Percentiles rank a stretch among this genome's conserved stretches.
These are phyloP conservation scores for Suillus weaverae DNA, from an alignment of 768 basidiomycete species.

Conservation along the genomic window DNA sequence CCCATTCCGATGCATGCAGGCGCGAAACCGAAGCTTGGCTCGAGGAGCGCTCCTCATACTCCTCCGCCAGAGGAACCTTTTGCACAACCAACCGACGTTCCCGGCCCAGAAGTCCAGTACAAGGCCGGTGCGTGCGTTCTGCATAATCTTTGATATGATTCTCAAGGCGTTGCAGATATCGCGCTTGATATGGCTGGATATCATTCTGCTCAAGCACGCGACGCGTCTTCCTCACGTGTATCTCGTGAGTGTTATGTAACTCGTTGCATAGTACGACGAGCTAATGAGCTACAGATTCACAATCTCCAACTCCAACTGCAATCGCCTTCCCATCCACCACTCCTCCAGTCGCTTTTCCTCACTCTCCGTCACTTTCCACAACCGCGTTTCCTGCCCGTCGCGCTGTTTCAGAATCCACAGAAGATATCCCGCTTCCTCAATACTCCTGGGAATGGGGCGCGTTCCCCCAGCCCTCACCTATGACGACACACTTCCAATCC, in stretches of 20 bases:
- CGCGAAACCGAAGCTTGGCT: conserved; percentile 12
- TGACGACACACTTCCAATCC: conserved; percentile 47
- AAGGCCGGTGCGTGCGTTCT: conserved; percentile 46
- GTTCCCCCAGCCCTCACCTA: conserved; percentile 79
- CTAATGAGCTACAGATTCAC: conserved; percentile 5
- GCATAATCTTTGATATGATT: background rate
- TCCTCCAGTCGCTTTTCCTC: conserved; percentile 21
- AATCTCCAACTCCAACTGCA: background rate
- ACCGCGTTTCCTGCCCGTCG: conserved; percentile 44
- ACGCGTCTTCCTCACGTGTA: conserved; percentile 43
- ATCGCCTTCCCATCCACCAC: conserved; percentile 1
- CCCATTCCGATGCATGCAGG: conserved; percentile 18
- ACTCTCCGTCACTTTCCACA: conserved; percentile 23
- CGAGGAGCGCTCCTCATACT: conserved; percentile 22
- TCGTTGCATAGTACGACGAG: background rate
- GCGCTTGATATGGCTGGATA: conserved; percentile 86
- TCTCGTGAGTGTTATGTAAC: conserved; percentile 27
- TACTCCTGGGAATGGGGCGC: conserved; percentile 96
- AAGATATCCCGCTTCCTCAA: conserved; percentile 48
- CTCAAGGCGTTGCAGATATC: conserved; percentile 48
- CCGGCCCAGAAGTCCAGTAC: conserved; percentile 61
- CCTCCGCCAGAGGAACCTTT: conserved; percentile 47
- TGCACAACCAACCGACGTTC: conserved; percentile 39
- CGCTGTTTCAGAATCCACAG: conserved; percentile 63
- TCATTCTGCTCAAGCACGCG: conserved; percentile 45